Evolutionary conservation across 352 stramenopile genomes (phyloP).

Genomic region (Phytopythium cucurbitacearum): DNA sequence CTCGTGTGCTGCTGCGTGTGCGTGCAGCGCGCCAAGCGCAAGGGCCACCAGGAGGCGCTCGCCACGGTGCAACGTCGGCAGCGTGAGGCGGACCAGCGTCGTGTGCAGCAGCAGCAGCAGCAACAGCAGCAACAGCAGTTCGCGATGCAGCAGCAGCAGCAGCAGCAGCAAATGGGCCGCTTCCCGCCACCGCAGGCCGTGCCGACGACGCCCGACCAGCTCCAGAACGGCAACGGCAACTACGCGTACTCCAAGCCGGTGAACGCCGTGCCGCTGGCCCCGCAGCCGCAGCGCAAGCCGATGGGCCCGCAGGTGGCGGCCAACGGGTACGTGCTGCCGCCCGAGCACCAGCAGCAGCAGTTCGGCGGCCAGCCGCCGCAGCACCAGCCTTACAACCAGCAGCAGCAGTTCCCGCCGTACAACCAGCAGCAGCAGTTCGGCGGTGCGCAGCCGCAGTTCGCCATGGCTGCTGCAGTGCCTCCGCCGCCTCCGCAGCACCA

Average conservation of each 20-base stretch:
- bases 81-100: slow-evolving; percentile 37
- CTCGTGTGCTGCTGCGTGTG: slow-evolving; percentile 76
- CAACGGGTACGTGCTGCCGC: slow-evolving; percentile 27
- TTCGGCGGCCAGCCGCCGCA: slow-evolving; percentile 6
- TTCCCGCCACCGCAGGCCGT: slow-evolving; percentile 11
- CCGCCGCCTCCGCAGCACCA: slow-evolving; percentile 8
- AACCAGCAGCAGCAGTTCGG: slow-evolving; percentile 24
- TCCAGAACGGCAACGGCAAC: slow-evolving; percentile 23
- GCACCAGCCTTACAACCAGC: slow-evolving; percentile 6
- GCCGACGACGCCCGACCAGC: slow-evolving; percentile 5
- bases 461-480: slow-evolving; percentile 1
- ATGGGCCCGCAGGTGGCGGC: slow-evolving; percentile 35
- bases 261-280: slow-evolving; percentile 15
- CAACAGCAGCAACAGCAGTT: slow-evolving; percentile 48
- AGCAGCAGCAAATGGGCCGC: slow-evolving; percentile 6
- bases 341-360: slow-evolving; percentile 7
- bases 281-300: slow-evolving; percentile 19
- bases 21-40: slow-evolving; percentile 73
- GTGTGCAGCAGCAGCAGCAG: slow-evolving; percentile 25
- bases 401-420: slow-evolving; percentile 2
- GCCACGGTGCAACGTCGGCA: slow-evolving; percentile 52
- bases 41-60: slow-evolving; percentile 62
- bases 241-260: slow-evolving; percentile 31
- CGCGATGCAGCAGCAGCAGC: slow-evolving; percentile 31
- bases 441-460: slow-evolving; percentile 6